A percentile compares a stretch with the other conserved stretches of the same genome.
Evolutionary conservation across 139 green algal species (phyloP).

Genomic region (Penium margaritaceum): DNA sequence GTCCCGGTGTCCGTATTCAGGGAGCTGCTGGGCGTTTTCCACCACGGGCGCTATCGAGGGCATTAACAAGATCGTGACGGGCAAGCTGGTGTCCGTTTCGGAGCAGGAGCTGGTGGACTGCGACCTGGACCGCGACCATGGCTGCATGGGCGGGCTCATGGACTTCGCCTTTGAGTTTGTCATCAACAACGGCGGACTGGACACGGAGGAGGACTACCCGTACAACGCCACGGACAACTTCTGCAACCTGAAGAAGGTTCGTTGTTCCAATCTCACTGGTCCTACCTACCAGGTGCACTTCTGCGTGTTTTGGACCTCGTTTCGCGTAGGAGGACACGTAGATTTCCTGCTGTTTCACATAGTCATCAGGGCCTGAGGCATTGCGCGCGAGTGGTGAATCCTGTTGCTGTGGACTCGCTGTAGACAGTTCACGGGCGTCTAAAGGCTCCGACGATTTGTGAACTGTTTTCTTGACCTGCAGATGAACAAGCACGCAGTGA

Average conservation of each 20-base stretch:
- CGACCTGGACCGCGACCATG: conserved; percentile 48
- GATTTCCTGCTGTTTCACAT: too few species aligned
- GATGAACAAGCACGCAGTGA: conserved; percentile 63
- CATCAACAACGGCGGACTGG: conserved; percentile 79
- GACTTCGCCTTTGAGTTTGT: conserved; percentile 89
- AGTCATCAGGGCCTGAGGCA: too few species aligned
- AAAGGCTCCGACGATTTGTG: too few species aligned
- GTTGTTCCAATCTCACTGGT: not conserved
- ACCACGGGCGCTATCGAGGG: conserved; percentile 86
- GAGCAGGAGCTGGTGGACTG: conserved; percentile 95
- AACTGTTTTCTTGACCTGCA: conserved; percentile 35
- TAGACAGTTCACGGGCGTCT: too few species aligned
- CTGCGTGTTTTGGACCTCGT: too few species aligned
- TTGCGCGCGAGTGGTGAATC: too few species aligned
- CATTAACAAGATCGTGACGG: conserved; percentile 77
- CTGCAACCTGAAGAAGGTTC: conserved; percentile 59
- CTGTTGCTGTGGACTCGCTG: too few species aligned
- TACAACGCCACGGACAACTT: conserved; percentile 58
- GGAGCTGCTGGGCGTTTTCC: conserved; percentile 92
- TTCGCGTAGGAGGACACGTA: too few species aligned
- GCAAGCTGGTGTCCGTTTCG: conserved; percentile 69
- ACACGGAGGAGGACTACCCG: conserved; percentile 84
- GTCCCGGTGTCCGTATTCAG: too few species aligned
- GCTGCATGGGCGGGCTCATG: conserved; percentile 90
- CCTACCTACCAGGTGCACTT: too few species aligned